These are phyloP conservation scores for Apiospora saccharicola DNA, from an alignment of 2,329 filamentous ascomycete species.

Conservation along the genomic window DNA sequence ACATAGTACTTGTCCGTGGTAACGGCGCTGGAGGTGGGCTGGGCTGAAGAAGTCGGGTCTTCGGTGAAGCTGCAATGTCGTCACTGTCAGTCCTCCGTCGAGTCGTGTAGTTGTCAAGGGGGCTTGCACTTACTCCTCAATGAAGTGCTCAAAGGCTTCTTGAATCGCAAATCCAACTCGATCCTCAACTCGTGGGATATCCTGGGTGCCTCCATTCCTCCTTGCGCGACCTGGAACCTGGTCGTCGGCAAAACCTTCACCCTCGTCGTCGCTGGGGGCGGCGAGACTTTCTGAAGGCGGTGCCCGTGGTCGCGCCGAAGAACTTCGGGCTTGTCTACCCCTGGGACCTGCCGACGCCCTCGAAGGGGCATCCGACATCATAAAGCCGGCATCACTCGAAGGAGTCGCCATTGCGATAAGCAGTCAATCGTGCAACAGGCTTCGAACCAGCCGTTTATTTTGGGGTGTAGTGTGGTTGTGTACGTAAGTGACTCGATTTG, in stretches of 20 bases:
- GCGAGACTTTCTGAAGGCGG: conserved; percentile 70
- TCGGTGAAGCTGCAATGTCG: conserved; percentile 62
- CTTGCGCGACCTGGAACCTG: conserved; percentile 63
- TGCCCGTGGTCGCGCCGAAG: conserved; percentile 61
- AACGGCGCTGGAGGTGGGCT: conserved; percentile 71
- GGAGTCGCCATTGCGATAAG: conserved; percentile 55
- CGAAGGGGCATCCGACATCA: conserved; percentile 64
- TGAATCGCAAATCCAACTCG: conserved; percentile 77
- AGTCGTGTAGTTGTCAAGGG: conserved; percentile 47
- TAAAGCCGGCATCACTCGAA: conserved; percentile 62
- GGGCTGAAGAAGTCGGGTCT: conserved; percentile 68
- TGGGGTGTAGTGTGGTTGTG: neutral
- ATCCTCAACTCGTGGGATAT: conserved; percentile 77
- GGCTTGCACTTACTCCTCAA: conserved; percentile 63
- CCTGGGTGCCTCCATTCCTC: conserved; percentile 52
- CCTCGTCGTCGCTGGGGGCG: conserved; percentile 68
- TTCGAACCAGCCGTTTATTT: neutral
- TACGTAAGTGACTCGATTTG: conserved; percentile 15
- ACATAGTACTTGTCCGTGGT: conserved; percentile 86
- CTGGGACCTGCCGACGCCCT: conserved; percentile 52
- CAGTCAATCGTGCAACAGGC: conserved; percentile 2
- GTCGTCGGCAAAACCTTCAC: conserved; percentile 66
- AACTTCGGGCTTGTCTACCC: conserved; percentile 54
- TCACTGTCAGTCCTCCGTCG: neutral
- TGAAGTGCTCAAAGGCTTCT: conserved; percentile 79